Evolutionary conservation across 2,329 filamentous ascomycete genomes (phyloP).

Genomic region (Aspergillus viridinutans): DNA sequence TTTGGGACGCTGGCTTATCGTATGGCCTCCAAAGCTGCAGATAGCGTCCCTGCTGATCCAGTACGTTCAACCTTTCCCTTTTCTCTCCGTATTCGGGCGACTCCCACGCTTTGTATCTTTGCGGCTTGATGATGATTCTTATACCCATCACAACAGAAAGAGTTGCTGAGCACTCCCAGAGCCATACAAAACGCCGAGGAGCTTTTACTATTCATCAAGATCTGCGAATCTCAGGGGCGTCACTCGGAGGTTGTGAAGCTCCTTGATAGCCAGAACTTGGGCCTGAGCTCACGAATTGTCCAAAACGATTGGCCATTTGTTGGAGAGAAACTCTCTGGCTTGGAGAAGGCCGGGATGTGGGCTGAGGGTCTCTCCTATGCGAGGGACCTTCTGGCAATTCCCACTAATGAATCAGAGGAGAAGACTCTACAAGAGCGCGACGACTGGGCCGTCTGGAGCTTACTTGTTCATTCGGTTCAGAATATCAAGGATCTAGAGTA

Average conservation of each 20-base stretch:
- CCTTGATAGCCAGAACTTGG: constrained; percentile 40
- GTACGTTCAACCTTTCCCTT: constrained; percentile 28
- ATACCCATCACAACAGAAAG: constrained; percentile 29
- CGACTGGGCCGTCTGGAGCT: constrained; percentile 46
- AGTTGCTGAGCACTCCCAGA: constrained; percentile 38
- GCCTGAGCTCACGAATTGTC: constrained; percentile 39
- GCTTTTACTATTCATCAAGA: constrained; percentile 41
- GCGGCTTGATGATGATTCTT: constrained; percentile 17
- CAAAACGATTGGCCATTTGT: constrained; percentile 44
- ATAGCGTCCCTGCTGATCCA: constrained; percentile 40
- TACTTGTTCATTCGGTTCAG: constrained; percentile 34
- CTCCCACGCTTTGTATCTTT: not conserved
- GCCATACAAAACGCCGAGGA: constrained; percentile 46
- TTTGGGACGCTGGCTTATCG: constrained; percentile 50
- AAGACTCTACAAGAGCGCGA: constrained; percentile 35
- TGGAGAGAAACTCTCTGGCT: constrained; percentile 32
- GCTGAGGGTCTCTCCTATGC: constrained; percentile 34
- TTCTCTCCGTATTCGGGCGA: not conserved
- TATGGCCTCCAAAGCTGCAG: constrained; percentile 46
- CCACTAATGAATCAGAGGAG: constrained; percentile 26
- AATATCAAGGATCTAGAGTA: constrained; percentile 32
- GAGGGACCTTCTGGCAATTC: constrained; percentile 32
- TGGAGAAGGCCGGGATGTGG: constrained; percentile 39
- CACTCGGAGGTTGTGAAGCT: constrained; percentile 39
- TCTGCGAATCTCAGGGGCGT: constrained; percentile 41